A percentile compares a stretch with the other conserved stretches of the same genome.
Evolutionary conservation across 257 asterid genomes (phyloP).

Genomic region (Lavandula angustifolia): DNA sequence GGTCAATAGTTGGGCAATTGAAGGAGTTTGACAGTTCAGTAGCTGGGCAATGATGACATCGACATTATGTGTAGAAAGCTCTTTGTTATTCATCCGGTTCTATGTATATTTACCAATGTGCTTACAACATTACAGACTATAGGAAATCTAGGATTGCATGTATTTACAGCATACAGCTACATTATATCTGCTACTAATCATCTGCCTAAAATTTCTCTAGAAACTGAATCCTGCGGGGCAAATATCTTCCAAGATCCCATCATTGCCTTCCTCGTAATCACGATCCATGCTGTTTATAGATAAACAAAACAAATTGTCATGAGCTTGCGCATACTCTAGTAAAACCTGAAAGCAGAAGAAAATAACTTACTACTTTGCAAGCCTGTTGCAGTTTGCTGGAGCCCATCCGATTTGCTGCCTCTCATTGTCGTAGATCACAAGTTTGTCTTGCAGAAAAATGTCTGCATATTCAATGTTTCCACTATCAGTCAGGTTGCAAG

Average conservation of each 20-base stretch:
- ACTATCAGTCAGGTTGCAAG: slow-evolving; percentile 27
- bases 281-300: slow-evolving; percentile 41
- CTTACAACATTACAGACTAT: background rate
- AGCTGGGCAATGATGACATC: no score
- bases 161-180: slow-evolving; percentile 13
- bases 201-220: slow-evolving; percentile 22
- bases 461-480: slow-evolving; percentile 44
- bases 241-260: slow-evolving; percentile 29
- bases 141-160: slow-evolving; percentile 18
- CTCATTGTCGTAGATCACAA: slow-evolving; percentile 87
- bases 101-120: slow-evolving; percentile 17
- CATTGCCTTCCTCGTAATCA: slow-evolving; percentile 20
- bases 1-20: no score
- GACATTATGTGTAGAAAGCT: no score
- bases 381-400: slow-evolving; percentile 60
- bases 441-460: slow-evolving; percentile 74
- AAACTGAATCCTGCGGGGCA: slow-evolving; percentile 30
- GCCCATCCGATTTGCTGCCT: slow-evolving; percentile 74
- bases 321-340: slow-evolving; percentile 42
- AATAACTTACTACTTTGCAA: slow-evolving; percentile 36
- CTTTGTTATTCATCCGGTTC: background rate
- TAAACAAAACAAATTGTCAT: slow-evolving; percentile 37
- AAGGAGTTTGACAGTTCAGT: no score
- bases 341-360: slow-evolving; percentile 37
- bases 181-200: slow-evolving; percentile 13